Evolutionary conservation across 108 stramenopile species (phyloP), one percentile per base, ranked within the genome.

Genomic region (Chaetoceros tenuissimus): DNA sequence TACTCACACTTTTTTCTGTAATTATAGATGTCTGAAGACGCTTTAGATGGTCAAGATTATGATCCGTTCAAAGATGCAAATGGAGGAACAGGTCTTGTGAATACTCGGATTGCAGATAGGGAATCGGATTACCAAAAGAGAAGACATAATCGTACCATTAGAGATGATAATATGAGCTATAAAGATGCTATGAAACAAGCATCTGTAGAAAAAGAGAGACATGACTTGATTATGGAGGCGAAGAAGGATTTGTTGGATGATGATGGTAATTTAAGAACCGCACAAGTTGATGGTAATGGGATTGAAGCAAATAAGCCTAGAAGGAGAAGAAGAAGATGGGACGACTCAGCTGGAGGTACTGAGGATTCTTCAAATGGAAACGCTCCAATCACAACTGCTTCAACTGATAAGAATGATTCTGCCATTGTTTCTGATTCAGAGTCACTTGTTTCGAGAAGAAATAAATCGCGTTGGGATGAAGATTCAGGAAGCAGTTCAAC

Each of bases 101-200:
- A 89, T 72, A 86, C 93, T 2, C 57, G 83, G 25, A 92, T 96
- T 31, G 53, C 80, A 5, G 84, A 92, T 55, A 78, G 93, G 26
- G 94, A 96, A 67, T 74, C 73, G 22, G 89, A 89, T 28, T 98
- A 98, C 66, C 94, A 90, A 8, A 81, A 84, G 24, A 72, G 88
- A 17, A 69, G 85, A 44, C 78, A 73, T 51, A 70, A 93, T 71
- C 85, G 94, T 13, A 66, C 80, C 13, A 46, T 88, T 23, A 66
- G 80, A 21, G 85, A 84, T 64, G 87, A 84, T 52, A 84, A 87
- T 5, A 68, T 87, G 40, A 74, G 75, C 30, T 96, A 79, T 69
- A 86, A 78, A 63, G 95, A 96, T 24, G 84, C 93, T 19, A 96
- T 96, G 95, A 58, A 59, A 56, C 74, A 80, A 51, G 85, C 77